A percentile compares a stretch with the other conserved stretches of the same genome.
These are phyloP conservation scores for Trichoderma koningiopsis DNA, from an alignment of 2,329 filamentous ascomycete genomes.

Conservation along the genomic window DNA sequence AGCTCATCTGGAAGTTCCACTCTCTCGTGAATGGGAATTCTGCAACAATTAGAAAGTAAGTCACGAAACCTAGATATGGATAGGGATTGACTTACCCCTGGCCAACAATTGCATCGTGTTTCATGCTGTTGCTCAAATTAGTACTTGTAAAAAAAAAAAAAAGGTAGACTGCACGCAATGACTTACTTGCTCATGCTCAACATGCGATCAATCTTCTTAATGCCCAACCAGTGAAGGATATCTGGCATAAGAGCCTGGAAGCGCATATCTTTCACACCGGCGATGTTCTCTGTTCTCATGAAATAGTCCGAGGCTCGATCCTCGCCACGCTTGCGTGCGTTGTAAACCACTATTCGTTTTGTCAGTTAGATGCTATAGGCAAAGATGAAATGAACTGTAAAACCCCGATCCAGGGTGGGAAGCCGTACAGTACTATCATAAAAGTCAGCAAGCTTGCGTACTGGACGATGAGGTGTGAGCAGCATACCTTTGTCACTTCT, in stretches of 20 bases:
- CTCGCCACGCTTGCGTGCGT: constrained; percentile 76
- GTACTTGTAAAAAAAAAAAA: neutral
- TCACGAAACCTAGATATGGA: neutral
- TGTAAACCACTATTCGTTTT: constrained; percentile 61
- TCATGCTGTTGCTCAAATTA: constrained; percentile 64
- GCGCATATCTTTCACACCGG: constrained; percentile 94
- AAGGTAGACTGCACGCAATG: neutral
- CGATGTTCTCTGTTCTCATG: constrained; percentile 96
- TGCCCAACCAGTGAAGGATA: constrained; percentile 96
- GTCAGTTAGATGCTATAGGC: neutral
- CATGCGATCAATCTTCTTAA: constrained; percentile 98
- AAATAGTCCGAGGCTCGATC: constrained; percentile 92
- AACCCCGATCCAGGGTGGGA: constrained; percentile 13
- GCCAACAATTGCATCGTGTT: constrained; percentile 84
- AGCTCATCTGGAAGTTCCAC: constrained; percentile 90
- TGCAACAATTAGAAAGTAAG: constrained; percentile 34
- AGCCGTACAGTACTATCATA: constrained; percentile 49
- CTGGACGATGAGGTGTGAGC: neutral
- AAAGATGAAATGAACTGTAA: too few species aligned
- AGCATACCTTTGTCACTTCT: constrained; percentile 87
- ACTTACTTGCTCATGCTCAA: constrained; percentile 90
- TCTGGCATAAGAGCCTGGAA: constrained; percentile 99
- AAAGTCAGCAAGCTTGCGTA: constrained; percentile 35
- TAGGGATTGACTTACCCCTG: constrained; percentile 62
- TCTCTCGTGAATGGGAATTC: constrained; percentile 83